Evolutionary conservation across 176 grass and related monocot genomes (phyloP).

Genomic region (Tillandsia fasciculata): DNA sequence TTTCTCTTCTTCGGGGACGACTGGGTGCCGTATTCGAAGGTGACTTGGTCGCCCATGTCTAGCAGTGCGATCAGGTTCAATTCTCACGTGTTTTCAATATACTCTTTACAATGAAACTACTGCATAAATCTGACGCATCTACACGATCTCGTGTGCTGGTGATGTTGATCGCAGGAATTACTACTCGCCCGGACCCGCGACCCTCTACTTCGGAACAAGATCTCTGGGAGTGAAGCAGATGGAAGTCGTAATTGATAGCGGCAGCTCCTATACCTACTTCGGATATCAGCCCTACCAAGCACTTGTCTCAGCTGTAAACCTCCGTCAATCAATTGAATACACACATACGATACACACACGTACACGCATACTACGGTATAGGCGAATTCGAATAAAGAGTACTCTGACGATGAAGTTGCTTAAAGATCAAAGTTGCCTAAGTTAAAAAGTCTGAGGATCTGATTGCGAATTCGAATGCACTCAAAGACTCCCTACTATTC

Average conservation of each 20-base stretch:
- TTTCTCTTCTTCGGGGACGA: conserved; percentile 94
- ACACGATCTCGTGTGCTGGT: not conserved
- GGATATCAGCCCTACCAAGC: conserved; percentile 56
- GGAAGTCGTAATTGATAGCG: conserved; percentile 82
- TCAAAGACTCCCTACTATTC: too few relatives aligned
- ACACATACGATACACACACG: too few relatives aligned
- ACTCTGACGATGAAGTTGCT: too few relatives aligned
- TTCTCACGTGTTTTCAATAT: not conserved
- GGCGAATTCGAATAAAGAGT: too few relatives aligned
- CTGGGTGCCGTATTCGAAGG: conserved; percentile 54
- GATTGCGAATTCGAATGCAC: too few relatives aligned
- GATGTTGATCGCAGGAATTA: conserved; percentile 42
- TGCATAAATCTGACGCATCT: not conserved
- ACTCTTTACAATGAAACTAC: not conserved
- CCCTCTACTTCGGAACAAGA: conserved; percentile 43
- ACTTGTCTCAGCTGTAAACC: conserved; percentile 62
- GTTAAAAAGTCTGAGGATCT: too few relatives aligned
- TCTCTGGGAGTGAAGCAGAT: conserved; percentile 50
- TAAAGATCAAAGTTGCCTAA: too few relatives aligned
- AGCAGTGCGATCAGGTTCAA: conserved; percentile 39
- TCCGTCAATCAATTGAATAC: not conserved
- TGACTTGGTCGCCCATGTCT: conserved; percentile 63
- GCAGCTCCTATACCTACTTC: conserved; percentile 92
- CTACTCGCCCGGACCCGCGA: conserved; percentile 81
- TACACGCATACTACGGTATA: too few relatives aligned